Evolutionary conservation across 306 rosid species (phyloP), one percentile per base, ranked within the genome.

Genomic region (Ziziphus jujuba): DNA sequence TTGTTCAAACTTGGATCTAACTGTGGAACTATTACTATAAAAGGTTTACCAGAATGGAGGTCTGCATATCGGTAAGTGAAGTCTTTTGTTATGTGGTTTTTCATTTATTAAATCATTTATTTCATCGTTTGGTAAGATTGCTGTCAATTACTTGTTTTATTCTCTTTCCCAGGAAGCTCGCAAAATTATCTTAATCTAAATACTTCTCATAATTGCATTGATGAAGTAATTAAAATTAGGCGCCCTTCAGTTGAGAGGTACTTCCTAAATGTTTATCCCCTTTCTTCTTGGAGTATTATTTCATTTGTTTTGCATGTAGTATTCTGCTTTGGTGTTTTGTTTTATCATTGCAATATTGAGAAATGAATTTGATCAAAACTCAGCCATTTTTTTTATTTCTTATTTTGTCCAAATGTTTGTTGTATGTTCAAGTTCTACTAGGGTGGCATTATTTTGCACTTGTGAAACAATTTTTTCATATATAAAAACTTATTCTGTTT

Each of bases 171-270:
- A 87, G 97, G 97, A 71, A 85, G 79, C 76, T 80, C 85, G 20
- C 77, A 36, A 49, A 69, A 33, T 65, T 80, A 58, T 69, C 64
- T 40, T 72, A 70, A 73, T 34, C 82, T 66, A 66, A 63, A 25
- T 63, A 66, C 75, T 81, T 58, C 65, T 44, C 70, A 56, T 73
- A 82, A 84, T 84, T 92, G 97, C 79, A 77, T 90, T 71, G 88
- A 87, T 75, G 88, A 87, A 87, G 81, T 92, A 72, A 75, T 92
- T 64, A 79, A 75, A 82, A 75, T 92, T 56, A 83, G 67, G 66
- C 79, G 80, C 63, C 85, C 79, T 35, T 81, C 35, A 53, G 74
- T 66, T 62, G 83, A 59, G 61, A 79, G 98, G 98, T 87, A 85
- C 48, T 45, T 63, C 38, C 16, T 31, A 53, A 52, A 73, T 79